Evolutionary conservation across 371 early-diverging fungal species (phyloP), one percentile per base, ranked within the genome.

Genomic region (Mortierella sp.): DNA sequence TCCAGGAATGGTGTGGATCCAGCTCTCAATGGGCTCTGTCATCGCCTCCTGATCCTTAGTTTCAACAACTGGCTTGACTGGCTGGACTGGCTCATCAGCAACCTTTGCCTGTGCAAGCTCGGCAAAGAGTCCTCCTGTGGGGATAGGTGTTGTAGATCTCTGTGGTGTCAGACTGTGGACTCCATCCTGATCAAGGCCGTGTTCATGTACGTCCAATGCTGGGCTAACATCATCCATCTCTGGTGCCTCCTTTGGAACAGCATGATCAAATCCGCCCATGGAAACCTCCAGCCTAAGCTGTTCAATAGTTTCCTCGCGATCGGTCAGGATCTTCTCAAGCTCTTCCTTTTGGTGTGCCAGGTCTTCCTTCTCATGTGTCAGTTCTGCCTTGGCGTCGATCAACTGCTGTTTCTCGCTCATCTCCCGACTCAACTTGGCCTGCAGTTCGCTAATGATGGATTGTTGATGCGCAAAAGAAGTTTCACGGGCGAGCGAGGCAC

Each of bases 241-340:
- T 16, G 10, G 41, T 16, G 41, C 16, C 12, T 6, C 3, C 17
- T 16, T 41, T 16, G 29, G 52, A 28, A 8, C 46, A 24, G 19
- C 19, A 43, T n/a, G 16, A 16, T 54, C 51, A 16, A 54, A 43
- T 54, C 29, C 58, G 13, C 48, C 43, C 60, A 55, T 71, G 47
- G 60, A 50, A 17, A 65, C 63, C 40, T 89, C 90, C 56, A 86
- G 78, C 12, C 87, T 86, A 34, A 89, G 57, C 17, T 81, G 80
- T 61, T 88, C 88, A 45, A 89, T 86, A 5, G 79, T 82, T 56
- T 89, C 90, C 54, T 88, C 87, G 7, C 84, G 57, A 48, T 71
- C 64, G 0, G 83, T 82, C 57, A 88, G 62, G 17, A 88, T 78
- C 60, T 88, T 88, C 55, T 72, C 85, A 25, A 87, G 65, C 19